Base-by-base conservation (phyloP, 225 moss, liverwort and hornwort species). In the Climacium dendroides region DNA sequence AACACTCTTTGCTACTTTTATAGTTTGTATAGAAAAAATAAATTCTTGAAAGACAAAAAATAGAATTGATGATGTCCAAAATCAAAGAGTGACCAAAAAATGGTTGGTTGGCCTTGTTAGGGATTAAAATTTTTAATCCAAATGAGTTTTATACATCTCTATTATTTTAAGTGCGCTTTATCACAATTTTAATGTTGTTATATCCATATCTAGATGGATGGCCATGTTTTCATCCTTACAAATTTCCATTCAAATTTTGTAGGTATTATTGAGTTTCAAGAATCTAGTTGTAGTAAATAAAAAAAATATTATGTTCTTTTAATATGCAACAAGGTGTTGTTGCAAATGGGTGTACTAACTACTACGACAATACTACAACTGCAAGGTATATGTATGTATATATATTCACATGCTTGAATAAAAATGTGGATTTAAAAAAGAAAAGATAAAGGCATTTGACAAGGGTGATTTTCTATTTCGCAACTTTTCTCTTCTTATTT, bases 51-150 rank as follows among this genome's bases (percentile, higher is more conserved):
- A 50, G 3, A 4, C 7, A 24, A 39, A 25, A 39, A 67, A 67
- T n/a, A 6, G 22, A 37, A 37, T 6, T 1, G 0, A 0, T n/a
- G 3, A 0, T n/a, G 3, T 4, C 7, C 2, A 22, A 1, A 66
- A n/a, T 22, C n/a, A 37, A 66, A 2, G 2, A 37, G 23, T 0
- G 0, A 13, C 23, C 2, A 13, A 69, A 14, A 69, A 39, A 41
- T 70, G 9, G 8, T 14, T 41, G 9, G 9, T 70, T 25, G 41
- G 9, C 0, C 15, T 15, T 41, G 19, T 41, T 69, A 69, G 8
- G 0, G 4, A 1, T 7, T 67, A 23, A n/a, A n/a, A n/a, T n/a
- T n/a, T n/a, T n/a, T n/a, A n/a, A n/a, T n/a, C n/a, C n/a, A n/a
- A n/a, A n/a, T n/a, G n/a, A n/a, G n/a, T n/a, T n/a, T n/a, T n/a